Evolutionary conservation across 352 stramenopile species (phyloP).

Genomic region (Bremia lactucae): DNA sequence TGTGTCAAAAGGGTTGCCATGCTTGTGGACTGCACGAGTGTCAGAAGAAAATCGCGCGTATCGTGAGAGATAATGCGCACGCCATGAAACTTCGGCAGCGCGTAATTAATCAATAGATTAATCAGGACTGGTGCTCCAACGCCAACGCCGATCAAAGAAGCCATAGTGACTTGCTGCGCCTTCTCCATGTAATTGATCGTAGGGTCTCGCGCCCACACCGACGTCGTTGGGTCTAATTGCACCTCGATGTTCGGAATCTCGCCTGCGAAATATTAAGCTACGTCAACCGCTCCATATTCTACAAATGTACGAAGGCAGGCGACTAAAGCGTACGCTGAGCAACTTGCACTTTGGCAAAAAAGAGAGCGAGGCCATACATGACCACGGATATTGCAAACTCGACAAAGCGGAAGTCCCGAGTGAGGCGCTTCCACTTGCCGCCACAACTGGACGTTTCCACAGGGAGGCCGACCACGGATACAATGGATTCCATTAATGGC

Average conservation of each 20-base stretch:
- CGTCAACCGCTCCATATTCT: conserved; percentile 10
- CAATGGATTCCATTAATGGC: conserved; percentile 25
- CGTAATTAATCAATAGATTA: conserved; percentile 62
- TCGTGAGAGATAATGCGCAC: conserved; percentile 61
- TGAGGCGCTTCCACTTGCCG: conserved; percentile 13
- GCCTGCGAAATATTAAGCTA: conserved; percentile 19
- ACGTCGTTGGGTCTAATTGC: conserved; percentile 29
- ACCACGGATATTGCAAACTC: conserved; percentile 27
- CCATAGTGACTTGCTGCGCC: conserved; percentile 52
- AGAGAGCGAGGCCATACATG: conserved; percentile 28
- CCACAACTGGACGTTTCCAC: neutral
- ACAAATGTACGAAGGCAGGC: neutral
- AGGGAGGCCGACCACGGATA: conserved; percentile 14
- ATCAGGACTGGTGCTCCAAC: conserved; percentile 29
- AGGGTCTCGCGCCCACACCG: conserved; percentile 43
- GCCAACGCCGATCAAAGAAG: conserved; percentile 28
- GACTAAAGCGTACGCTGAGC: conserved; percentile 19
- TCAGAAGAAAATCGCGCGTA: conserved; percentile 70
- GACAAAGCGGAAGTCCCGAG: conserved; percentile 15
- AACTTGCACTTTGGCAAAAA: conserved; percentile 28
- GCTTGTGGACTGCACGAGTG: conserved; percentile 43
- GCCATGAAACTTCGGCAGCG: conserved; percentile 39
- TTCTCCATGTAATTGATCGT: conserved; percentile 48
- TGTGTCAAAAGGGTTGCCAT: conserved; percentile 59
- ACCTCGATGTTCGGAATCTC: conserved; percentile 46